Percentiles rank a stretch among this genome's conserved stretches.
phyloP scores from a whole-genome alignment of 306 rosid species.

The Senna siamea region DNA sequence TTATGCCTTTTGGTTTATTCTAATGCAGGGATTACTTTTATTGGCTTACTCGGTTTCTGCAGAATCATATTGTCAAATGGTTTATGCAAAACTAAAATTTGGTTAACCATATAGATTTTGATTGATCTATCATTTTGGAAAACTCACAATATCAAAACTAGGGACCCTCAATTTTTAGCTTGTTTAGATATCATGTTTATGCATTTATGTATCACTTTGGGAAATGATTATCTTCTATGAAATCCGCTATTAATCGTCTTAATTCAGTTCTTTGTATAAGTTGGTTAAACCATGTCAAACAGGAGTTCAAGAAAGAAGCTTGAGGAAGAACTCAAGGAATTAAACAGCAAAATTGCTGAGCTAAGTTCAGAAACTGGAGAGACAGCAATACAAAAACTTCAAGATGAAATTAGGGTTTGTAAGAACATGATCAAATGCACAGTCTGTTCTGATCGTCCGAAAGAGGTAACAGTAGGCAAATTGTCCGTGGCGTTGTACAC shows the following conservation, averaged over 20 bases:
- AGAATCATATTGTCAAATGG: not conserved
- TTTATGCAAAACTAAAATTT: slow-evolving; percentile 2
- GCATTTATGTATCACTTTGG: not conserved
- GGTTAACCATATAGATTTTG: not conserved
- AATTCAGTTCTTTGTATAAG: not conserved
- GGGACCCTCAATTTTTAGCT: not conserved
- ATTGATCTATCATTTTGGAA: not conserved
- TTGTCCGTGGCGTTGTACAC: not conserved
- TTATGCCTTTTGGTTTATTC: slow-evolving; percentile 17
- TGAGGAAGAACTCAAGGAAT: slow-evolving; percentile 76
- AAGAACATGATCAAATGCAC: slow-evolving; percentile 89
- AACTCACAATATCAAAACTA: not conserved
- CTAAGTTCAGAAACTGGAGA: slow-evolving; percentile 82
- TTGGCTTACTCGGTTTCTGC: slow-evolving; percentile 6
- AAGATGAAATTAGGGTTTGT: slow-evolving; percentile 78
- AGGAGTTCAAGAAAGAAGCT: slow-evolving; percentile 72
- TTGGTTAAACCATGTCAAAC: slow-evolving; percentile 38
- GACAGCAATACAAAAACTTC: slow-evolving; percentile 78
- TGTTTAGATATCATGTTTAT: not conserved
- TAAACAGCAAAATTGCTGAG: slow-evolving; percentile 63
- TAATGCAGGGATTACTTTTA: not conserved
- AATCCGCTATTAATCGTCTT: slow-evolving; percentile 4
- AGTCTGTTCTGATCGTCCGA: slow-evolving; percentile 91
- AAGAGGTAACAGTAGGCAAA: slow-evolving; percentile 67
- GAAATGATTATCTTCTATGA: slow-evolving; percentile 20